Evolutionary conservation across 1,139 yeast genomes (phyloP), one percentile per base, ranked within the genome.

Genomic region (Yamadazyma trypodendri): DNA sequence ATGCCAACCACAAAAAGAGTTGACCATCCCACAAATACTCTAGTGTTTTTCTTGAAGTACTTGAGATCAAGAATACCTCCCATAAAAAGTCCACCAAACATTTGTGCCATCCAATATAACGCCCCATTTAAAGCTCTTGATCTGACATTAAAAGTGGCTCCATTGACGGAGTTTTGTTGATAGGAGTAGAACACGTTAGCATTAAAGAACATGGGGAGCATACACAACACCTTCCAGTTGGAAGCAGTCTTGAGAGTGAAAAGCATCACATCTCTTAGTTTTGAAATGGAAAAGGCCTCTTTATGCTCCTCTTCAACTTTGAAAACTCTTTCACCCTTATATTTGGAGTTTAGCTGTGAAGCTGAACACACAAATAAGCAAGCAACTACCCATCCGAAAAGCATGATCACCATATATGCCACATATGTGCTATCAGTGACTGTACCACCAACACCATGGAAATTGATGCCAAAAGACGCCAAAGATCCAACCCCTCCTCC

Each of bases 121-220:
- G 78, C 63, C 16, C 79, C 73, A 61, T 79, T 79, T 51, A 79
- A 67, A 3, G 84, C 74, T 52, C 84, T 69, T 21, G 84, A 75
- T 55, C 83, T 68, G 40, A 78, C 59, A 52, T 72, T 77, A 60
- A 79, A 79, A 43, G 75, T 65, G 16, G 76, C 76, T 28, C 74
- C 76, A 54, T 79, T 79, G 54, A 73, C 68, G 44, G 75, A 76
- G 52, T 77, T 77, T 49, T 76, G 78, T 56, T 79, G 84, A 57
- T 79, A 79, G 31, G 84, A 75, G 63, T 77, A 77, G 61, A 78
- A 79, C 80, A 81, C 78, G 63, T 79, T 79, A 29, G 84, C 75
- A 15, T 80, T 70, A 50, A 76, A 75, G 55, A 79, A 79, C 77
- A 77, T 72, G 30, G 81, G 81, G 68, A 78, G 77, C 53, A 79